Base-by-base conservation (phyloP, 2,329 filamentous ascomycete species). In the Pezicula neosporulosa region DNA sequence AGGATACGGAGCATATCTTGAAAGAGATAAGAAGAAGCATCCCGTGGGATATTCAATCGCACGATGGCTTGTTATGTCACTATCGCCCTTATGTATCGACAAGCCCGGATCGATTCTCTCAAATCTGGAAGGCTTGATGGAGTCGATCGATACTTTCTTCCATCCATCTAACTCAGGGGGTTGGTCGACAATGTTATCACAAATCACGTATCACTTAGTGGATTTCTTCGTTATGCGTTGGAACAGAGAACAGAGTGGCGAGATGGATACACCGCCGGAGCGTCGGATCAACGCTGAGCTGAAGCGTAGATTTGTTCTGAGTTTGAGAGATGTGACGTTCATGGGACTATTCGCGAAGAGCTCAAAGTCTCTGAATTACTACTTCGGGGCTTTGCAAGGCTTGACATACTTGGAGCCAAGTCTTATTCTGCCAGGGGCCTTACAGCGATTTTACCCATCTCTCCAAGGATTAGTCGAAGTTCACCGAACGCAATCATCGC, bases 311-410 rank as follows among this genome's bases (percentile, higher is more conserved):
- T 97, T 99, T 66, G 94, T 99, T 28, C 73, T 92, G 36, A 89
- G 90, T 56, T 74, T 99, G 56, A 86, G 87, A 58, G 94, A 99
- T 59, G 93, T 97, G 44, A 90, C 91, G 4, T 99, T 97, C 69
- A 97, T 99, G 92, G 94, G 94, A 27, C 87, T 99, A 46, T 99
- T 97, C 68, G 89, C 92, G 49, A 99, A 99, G 77, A 96, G 92
- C 68, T 86, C 85, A 51, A 92, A 91, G 46, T 87, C 94, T 3
- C 91, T 96, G 66, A 92, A 87, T 68, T 96, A 92, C 74, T 96
- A 93, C 58, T 83, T 97, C 58, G 91, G 89, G 46, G 90, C 93
- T 1, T 77, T 99, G 46, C 93, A 97, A 68, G 89, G 89, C 49
- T 74, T 99, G 49, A 89, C 94, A 2, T 97, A 88, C 63, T 77